Base-by-base conservation (phyloP, 2,329 filamentous ascomycete species). In the Penicillium sp. region DNA sequence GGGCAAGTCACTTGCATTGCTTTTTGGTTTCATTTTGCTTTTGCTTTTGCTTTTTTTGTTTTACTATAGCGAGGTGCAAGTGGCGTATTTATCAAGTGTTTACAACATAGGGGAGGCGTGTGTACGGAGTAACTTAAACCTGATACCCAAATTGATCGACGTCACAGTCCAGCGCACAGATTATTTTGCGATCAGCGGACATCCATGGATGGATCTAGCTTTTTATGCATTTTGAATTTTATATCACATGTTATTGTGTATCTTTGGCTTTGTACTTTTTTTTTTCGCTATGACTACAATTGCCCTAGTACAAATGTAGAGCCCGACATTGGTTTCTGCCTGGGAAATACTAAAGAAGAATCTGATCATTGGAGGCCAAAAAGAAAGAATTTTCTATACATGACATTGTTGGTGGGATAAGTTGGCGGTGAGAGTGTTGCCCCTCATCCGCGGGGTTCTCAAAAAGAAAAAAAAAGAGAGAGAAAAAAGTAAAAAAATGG, bases 401-500 rank as follows among this genome's bases (percentile, higher is more conserved):
- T 48, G 45, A 48, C 52, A 52, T 53, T 50, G 44, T 39, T 45
- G 50, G 54, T 55, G 54, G 54, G 54, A 54, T 53, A 34, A 28
- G 39, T 59, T 55, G 57, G 57, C 57, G 57, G 57, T 59, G 56
- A 59, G 45, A 26, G 26, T 47, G 15, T 44, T 54, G 54, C 54
- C 54, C 54, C 54, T 56, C 54, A 51, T 10, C 51, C 48, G 54
- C 54, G 53, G 53, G 53, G 53, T 49, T 51, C 19, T 26, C 29
- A 49, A 35, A 37, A 17, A 17, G 17, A 17, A 17, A 17, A 17
- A 17, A 17, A 17, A 17, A n/a, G n/a, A n/a, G 17, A 17, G 17
- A 17, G 17, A 2, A 29, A 31, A 42, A 42, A 32, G 17, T 22
- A 28, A 42, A 35, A 47, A 47, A 48, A 19, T 29, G 33, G 8